Conservation (phyloP, 176 grass and related monocot species). For the Secale cereale region DNA sequence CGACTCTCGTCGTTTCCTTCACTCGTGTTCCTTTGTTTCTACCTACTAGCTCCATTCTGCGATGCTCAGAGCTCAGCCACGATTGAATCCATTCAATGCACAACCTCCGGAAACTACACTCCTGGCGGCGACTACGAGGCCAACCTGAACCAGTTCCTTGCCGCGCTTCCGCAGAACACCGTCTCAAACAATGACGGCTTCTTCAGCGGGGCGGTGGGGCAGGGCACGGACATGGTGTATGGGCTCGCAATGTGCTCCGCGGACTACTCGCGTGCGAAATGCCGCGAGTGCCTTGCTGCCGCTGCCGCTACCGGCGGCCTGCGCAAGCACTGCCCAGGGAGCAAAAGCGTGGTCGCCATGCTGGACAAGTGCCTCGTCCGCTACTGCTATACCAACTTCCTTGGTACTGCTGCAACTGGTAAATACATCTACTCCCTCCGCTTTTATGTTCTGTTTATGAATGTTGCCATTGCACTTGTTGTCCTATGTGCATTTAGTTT, state of each 20-base stretch:
- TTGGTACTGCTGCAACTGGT: neutral
- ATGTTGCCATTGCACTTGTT: too few species aligned
- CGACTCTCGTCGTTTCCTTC: neutral
- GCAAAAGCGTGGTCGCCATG: neutral
- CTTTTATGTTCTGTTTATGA: too few species aligned
- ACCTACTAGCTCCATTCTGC: neutral
- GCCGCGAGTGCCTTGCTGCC: neutral
- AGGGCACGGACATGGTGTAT: neutral
- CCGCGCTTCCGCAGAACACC: neutral
- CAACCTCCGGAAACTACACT: neutral
- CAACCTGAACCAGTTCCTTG: neutral
- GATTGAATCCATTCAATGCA: neutral
- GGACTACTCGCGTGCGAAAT: neutral
- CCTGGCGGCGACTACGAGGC: neutral
- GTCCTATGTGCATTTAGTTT: too few species aligned
- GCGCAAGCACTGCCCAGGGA: neutral
- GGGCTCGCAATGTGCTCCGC: neutral
- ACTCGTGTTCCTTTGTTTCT: neutral
- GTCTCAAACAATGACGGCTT: neutral
- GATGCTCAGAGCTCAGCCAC: neutral
- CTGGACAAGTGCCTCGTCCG: neutral
- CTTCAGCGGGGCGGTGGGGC: neutral
- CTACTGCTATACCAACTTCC: neutral
- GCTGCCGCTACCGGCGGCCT: neutral
- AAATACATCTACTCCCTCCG: neutral